A percentile compares a stretch with the other conserved stretches of the same genome.
Conservation (phyloP, 345 rosid genomes). For the Salix viminalis region DNA sequence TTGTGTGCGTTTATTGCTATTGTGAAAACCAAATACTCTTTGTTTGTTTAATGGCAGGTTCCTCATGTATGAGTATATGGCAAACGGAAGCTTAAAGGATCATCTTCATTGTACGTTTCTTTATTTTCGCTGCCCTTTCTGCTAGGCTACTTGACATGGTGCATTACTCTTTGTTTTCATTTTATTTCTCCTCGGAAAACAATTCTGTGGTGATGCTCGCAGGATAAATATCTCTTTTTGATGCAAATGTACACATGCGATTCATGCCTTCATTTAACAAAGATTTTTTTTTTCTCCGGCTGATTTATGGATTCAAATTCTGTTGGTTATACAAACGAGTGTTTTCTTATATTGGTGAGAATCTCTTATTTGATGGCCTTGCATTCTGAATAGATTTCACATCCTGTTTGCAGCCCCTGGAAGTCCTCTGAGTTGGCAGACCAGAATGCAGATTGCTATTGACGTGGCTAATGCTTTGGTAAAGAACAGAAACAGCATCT, state of each 20-base stretch:
- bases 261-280: neutral
- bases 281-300: neutral
- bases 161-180: neutral
- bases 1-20: neutral
- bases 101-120: slow-evolving; percentile 73
- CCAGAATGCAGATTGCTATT: slow-evolving; percentile 78
- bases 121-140: slow-evolving; percentile 4
- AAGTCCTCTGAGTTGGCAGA: slow-evolving; percentile 75
- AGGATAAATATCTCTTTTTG: neutral
- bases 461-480: slow-evolving; percentile 98
- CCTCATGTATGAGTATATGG: slow-evolving; percentile 88
- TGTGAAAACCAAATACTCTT: slow-evolving; percentile 9
- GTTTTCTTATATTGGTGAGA: neutral
- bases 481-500: slow-evolving; percentile 18
- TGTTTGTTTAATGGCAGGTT: slow-evolving; percentile 46
- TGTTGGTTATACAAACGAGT: neutral
- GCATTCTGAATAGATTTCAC: slow-evolving; percentile 11
- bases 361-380: neutral
- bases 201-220: neutral
- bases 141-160: neutral
- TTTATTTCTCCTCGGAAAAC: neutral
- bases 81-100: slow-evolving; percentile 82
- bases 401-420: slow-evolving; percentile 43
- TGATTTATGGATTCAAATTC: neutral
- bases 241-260: neutral